Evolutionary conservation across 2,329 filamentous ascomycete genomes (phyloP), one percentile per base, ranked within the genome.

Genomic region (Cladosporium halotolerans): DNA sequence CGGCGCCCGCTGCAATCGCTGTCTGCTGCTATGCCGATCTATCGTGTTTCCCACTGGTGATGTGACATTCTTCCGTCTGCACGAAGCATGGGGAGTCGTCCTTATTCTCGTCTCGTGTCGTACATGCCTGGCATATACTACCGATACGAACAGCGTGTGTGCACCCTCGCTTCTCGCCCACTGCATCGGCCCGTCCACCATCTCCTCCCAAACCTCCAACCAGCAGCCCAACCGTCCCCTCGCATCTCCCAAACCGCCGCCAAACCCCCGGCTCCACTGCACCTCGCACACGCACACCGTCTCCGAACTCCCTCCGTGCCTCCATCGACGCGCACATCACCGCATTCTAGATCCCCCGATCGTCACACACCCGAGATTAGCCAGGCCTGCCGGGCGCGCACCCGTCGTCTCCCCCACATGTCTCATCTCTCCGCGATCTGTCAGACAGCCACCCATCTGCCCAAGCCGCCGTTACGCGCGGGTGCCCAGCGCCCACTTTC

Each of bases 391-490:
- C 16, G 16, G 47, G 47, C 43, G 43, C 47, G 47, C 38, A n/a
- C 33, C 16, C 16, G 16, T 34, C 6, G 11, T 38, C 39, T 16
- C 32, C 41, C 47, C 19, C 46, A 49, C 46, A 39, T 28, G 46
- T 41, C 36, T 49, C 47, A 41, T 50, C 38, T 43, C 47, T 50
- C 47, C 47, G 47, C 47, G 39, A 50, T 50, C 47, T 50, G 39
- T 50, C 47, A 44, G 16, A 18, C 16, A 18, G 16, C 16, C 16
- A 50, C 39, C 38, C 33, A 38, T 23, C 19, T 14, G 18, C 18
- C 41, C 14, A 23, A 44, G 28, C 18, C 47, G 47, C 39, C 47
- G 38, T 50, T 50, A 4, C 39, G 23, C 47, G 16, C 16, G 16
- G 3, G 16, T 18, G 2, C 16, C 16, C 47, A 14, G 14, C 32